Percentiles rank a stretch among this genome's conserved stretches.
These are phyloP conservation scores for Musa acuminata DNA, from an alignment of 176 grass and related monocot genomes.

Conservation along the genomic window DNA sequence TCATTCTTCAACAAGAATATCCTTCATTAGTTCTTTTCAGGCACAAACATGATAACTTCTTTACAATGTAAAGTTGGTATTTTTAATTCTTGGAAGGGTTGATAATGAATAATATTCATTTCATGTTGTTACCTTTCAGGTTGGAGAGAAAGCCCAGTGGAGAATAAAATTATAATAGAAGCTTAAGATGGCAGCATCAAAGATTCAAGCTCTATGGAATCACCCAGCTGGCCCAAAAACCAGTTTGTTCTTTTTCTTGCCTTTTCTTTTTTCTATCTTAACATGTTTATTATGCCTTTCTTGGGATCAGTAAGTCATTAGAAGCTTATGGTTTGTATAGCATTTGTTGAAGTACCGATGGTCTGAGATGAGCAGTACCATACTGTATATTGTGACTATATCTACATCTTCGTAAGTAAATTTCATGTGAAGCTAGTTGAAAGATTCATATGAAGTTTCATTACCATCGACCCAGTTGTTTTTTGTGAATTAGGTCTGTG, in stretches of 20 bases:
- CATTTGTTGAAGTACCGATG: neutral
- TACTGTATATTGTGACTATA: neutral
- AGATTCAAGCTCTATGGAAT: constrained; percentile 79
- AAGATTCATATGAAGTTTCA: neutral
- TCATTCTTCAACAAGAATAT: too few species aligned
- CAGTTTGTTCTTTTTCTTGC: constrained; percentile 30
- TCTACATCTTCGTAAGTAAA: neutral
- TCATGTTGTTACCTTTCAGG: neutral
- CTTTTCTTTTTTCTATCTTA: neutral
- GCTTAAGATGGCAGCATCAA: constrained; percentile 50
- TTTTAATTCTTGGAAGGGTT: neutral
- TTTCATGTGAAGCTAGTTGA: neutral
- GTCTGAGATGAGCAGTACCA: neutral
- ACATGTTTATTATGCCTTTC: neutral
- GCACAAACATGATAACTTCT: too few species aligned
- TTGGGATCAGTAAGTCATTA: neutral
- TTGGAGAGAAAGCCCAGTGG: neutral
- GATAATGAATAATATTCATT: neutral
- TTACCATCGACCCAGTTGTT: neutral
- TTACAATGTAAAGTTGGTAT: too few species aligned
- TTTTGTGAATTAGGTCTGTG: neutral
- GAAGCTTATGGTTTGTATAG: neutral
- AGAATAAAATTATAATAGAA: neutral
- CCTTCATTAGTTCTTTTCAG: too few species aligned
- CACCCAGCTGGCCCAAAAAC: constrained; percentile 93